A percentile compares a stretch with the other conserved stretches of the same genome.
These are phyloP conservation scores for Didymella pinodella DNA, from an alignment of 2,329 filamentous ascomycete species.

Conservation along the genomic window DNA sequence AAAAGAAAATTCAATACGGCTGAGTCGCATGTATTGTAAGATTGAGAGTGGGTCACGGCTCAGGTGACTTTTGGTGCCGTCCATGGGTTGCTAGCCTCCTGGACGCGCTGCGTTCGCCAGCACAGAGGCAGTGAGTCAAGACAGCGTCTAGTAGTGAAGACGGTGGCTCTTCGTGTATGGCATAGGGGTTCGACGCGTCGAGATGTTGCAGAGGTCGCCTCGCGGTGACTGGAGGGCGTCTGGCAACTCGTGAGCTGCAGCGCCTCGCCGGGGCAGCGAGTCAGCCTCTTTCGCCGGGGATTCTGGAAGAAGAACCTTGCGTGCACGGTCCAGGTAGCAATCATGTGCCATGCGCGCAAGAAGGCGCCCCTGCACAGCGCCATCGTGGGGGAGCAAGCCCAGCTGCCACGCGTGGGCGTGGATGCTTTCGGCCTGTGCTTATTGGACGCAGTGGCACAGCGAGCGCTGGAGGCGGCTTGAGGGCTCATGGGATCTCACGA, in stretches of 20 bases:
- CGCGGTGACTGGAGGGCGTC: neutral
- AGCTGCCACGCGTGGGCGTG: conserved; percentile 31
- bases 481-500: conserved; percentile 15
- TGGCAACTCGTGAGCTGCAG: conserved; percentile 13
- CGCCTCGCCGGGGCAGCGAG: conserved; percentile 30
- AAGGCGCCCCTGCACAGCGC: conserved; percentile 20
- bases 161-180: conserved; percentile 7
- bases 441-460: conserved; percentile 16
- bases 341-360: conserved; percentile 40
- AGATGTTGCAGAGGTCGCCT: neutral
- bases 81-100: neutral
- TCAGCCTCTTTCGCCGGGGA: conserved; percentile 40
- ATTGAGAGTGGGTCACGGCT: conserved; percentile 5
- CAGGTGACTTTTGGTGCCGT: conserved; percentile 13
- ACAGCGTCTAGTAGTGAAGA: conserved; percentile 23
- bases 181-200: conserved; percentile 4
- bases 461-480: conserved; percentile 4
- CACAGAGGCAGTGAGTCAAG: conserved; percentile 10
- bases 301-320: conserved; percentile 46
- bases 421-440: conserved; percentile 27
- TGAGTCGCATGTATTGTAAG: conserved; percentile 41
- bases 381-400: conserved; percentile 24
- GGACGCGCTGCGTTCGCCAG: conserved; percentile 3
- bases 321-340: conserved; percentile 33
- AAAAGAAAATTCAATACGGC: conserved; percentile 28